Base-by-base conservation (phyloP, 768 basidiomycete genomes). In the Fibroporia radiculosa region DNA sequence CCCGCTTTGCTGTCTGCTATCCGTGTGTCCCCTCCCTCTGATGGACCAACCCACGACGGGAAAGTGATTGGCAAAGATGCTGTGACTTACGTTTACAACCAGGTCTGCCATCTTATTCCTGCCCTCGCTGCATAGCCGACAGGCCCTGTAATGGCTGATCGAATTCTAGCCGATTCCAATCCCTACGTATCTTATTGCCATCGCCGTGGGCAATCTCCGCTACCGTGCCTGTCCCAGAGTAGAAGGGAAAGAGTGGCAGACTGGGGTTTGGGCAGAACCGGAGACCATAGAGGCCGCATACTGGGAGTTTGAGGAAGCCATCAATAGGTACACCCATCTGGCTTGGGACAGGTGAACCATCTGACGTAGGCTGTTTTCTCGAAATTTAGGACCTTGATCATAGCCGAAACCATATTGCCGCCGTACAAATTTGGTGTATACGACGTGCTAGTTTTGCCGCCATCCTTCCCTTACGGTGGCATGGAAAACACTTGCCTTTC, bases 401-500 rank as follows among this genome's bases (percentile, higher is more conserved):
- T 74, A 12, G 88, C 85, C 43, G 92, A 96, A 62, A 70, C 77
- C 11, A 68, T 92, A 29, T 74, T 87, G 1, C 75, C 75, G 0
- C 71, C 81, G 0, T 98, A 97, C 59, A 69, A 68, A 40, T 97
- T 93, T 56, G 83, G 86, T 2, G 84, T 92, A 1, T 96, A 93
- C 57, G 93, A 97, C 59, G 61, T 95, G 1, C 72, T 97, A 16
- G 80, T 97, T 19, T 70, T 97, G 3, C 93, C 93, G 0, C 84
- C 89, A 11, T 84, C 86, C 0, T 97, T 96, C 73, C 93, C 93
- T 1, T 95, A 86, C 60, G 93, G 91, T 40, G 91, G 89, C 48
- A 84, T 88, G 88, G 91, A 95, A 77, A 93, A 93, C 56, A 79
- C 87, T 0, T 93, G 90, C 57, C 61, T 93, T 50, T 80, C 87